phyloP scores from a whole-genome alignment of 208 protist genomes.

The Leishmania lainsoni region DNA sequence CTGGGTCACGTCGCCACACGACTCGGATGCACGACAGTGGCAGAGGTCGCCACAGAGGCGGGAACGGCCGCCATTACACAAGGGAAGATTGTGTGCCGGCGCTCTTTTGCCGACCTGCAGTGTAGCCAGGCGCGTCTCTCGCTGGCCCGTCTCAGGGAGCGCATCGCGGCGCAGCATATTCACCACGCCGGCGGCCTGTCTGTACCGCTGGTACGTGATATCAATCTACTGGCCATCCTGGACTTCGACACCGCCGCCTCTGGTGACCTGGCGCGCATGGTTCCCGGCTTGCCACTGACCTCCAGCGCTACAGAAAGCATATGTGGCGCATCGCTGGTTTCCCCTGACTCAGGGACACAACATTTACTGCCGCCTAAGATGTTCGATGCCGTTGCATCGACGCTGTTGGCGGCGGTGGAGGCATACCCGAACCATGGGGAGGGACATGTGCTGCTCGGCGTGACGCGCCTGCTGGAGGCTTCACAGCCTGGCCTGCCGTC shows the following conservation, averaged over 20 bases:
- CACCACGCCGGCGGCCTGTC: background rate
- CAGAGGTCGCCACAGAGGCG: slow-evolving; percentile 51
- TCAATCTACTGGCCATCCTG: slow-evolving; percentile 41
- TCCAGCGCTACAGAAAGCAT: slow-evolving; percentile 3
- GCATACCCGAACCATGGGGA: slow-evolving; percentile 52
- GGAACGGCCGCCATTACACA: slow-evolving; percentile 40
- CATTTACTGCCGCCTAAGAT: slow-evolving; percentile 21
- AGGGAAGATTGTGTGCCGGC: slow-evolving; percentile 20
- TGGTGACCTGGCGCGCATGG: slow-evolving; percentile 2
- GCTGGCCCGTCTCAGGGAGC: slow-evolving; percentile 18
- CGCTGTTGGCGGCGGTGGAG: slow-evolving; percentile 50
- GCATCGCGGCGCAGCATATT: slow-evolving; percentile 12
- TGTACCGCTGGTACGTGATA: slow-evolving; percentile 20
- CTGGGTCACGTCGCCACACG: slow-evolving; percentile 55
- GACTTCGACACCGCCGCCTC: background rate
- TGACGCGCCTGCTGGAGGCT: slow-evolving; percentile 52
- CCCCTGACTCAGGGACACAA: background rate
- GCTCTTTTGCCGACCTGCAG: slow-evolving; percentile 60
- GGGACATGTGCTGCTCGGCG: slow-evolving; percentile 54
- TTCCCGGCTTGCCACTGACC: slow-evolving; percentile 12
- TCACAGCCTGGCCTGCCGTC: slow-evolving; percentile 39
- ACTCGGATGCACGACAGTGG: slow-evolving; percentile 42
- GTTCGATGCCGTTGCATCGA: slow-evolving; percentile 37
- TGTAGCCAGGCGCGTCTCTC: slow-evolving; percentile 46
- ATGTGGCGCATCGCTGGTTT: background rate